These are phyloP conservation scores for Penicillium sp. DNA, from an alignment of 2,329 filamentous ascomycete genomes.

Conservation along the genomic window DNA sequence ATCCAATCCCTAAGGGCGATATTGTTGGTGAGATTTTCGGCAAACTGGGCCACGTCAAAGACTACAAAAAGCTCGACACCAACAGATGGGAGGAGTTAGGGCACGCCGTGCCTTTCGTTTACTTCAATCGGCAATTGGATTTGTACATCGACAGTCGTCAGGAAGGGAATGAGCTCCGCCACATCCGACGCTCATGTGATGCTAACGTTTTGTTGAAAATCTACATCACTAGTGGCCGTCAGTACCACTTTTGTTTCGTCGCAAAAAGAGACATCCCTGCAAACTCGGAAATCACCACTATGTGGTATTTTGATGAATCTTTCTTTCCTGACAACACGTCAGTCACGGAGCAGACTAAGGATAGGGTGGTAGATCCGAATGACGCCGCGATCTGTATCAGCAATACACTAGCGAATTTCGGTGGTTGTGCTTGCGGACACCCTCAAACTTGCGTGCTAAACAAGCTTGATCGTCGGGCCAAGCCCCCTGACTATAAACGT, in stretches of 20 bases:
- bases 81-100: constrained; percentile 67
- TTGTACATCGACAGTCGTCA: constrained; percentile 89
- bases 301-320: constrained; percentile 47
- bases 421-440: constrained; percentile 49
- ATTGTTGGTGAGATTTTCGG: constrained; percentile 75
- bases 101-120: constrained; percentile 67
- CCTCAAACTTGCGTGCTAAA: constrained; percentile 42
- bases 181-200: constrained; percentile 86
- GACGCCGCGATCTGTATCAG: constrained; percentile 47
- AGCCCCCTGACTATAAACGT: constrained; percentile 15
- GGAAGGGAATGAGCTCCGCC: constrained; percentile 82
- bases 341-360: constrained; percentile 26
- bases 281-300: constrained; percentile 50
- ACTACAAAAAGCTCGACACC: constrained; percentile 65
- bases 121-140: constrained; percentile 83
- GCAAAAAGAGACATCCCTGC: constrained; percentile 72
- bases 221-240: constrained; percentile 71
- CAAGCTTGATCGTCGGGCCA: constrained; percentile 44
- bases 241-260: constrained; percentile 92
- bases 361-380: constrained; percentile 44
- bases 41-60: constrained; percentile 69
- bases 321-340: constrained; percentile 25
- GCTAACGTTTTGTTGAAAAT: constrained; percentile 89
- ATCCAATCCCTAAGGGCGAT: constrained; percentile 51
- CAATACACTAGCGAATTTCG: constrained; percentile 50